These are phyloP conservation scores for Xylaria castorea DNA, from an alignment of 495 filamentous ascomycete species.

Conservation along the genomic window DNA sequence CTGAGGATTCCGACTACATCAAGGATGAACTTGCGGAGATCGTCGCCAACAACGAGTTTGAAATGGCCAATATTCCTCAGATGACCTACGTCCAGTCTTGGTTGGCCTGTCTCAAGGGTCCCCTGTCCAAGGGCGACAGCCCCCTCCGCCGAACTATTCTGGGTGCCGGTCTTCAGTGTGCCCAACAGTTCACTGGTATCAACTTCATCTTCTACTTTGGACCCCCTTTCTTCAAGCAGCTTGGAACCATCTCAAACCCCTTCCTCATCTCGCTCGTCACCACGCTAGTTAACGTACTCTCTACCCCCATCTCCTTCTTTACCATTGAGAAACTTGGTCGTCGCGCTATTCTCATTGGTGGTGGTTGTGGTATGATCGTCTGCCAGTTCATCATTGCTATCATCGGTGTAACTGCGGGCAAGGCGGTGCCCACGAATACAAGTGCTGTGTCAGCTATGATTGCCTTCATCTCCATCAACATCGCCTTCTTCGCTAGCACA, in stretches of 20 bases:
- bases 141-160: slow-evolving; percentile 74
- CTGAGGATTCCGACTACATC: slow-evolving; percentile 68
- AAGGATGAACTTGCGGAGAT: slow-evolving; percentile 75
- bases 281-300: slow-evolving; percentile 74
- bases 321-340: slow-evolving; percentile 72
- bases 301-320: slow-evolving; percentile 72
- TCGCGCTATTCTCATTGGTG: slow-evolving; percentile 69
- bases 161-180: slow-evolving; percentile 68
- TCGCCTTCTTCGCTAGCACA: slow-evolving; percentile 72
- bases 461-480: slow-evolving; percentile 77
- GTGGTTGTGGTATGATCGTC: slow-evolving; percentile 73
- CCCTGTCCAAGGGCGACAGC: slow-evolving; percentile 61
- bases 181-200: slow-evolving; percentile 55
- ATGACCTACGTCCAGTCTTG: slow-evolving; percentile 65
- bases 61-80: slow-evolving; percentile 63
- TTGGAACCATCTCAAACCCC: slow-evolving; percentile 64
- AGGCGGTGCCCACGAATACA: slow-evolving; percentile 42
- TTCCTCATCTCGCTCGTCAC: slow-evolving; percentile 78
- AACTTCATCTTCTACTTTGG: slow-evolving; percentile 70
- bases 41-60: slow-evolving; percentile 71
- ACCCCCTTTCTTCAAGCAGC: slow-evolving; percentile 68
- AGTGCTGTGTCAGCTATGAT: slow-evolving; percentile 59
- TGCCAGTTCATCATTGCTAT: slow-evolving; percentile 71
- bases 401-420: slow-evolving; percentile 63
- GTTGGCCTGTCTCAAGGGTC: slow-evolving; percentile 73